phyloP scores from a whole-genome alignment of 2,329 filamentous ascomycete species.

The Didymella exigua region DNA sequence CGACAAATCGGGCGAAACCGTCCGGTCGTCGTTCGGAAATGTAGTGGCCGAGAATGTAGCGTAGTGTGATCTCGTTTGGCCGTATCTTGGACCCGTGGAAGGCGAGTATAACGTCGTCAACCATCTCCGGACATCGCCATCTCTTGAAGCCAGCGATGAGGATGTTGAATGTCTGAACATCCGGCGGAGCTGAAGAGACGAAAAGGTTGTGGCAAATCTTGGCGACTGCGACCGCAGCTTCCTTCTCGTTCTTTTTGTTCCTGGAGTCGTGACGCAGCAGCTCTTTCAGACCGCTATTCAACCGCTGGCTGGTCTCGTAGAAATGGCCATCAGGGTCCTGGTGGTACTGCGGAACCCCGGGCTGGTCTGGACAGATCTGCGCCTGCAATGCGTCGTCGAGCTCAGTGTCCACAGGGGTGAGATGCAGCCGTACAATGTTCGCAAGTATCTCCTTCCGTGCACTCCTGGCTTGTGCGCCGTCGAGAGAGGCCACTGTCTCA shows the following conservation, averaged over 20 bases:
- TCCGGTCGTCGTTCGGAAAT: conserved; percentile 35
- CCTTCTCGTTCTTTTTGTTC: conserved; percentile 15
- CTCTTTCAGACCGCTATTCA: conserved; percentile 41
- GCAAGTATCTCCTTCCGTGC: conserved; percentile 25
- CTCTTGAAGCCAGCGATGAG: conserved; percentile 67
- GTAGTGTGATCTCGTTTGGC: conserved; percentile 54
- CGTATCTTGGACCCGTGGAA: conserved; percentile 49
- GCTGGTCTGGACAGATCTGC: conserved; percentile 14
- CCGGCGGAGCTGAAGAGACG: conserved; percentile 64
- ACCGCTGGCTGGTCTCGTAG: conserved; percentile 31
- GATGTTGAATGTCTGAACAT: conserved; percentile 72
- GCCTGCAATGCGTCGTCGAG: conserved; percentile 19
- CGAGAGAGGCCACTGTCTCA: conserved; percentile 17
- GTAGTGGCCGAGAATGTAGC: conserved; percentile 50
- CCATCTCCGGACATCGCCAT: conserved; percentile 32
- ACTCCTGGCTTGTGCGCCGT: background rate
- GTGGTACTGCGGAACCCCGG: conserved; percentile 39
- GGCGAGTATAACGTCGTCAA: conserved; percentile 38
- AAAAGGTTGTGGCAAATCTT: conserved; percentile 68
- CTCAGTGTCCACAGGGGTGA: conserved; percentile 12
- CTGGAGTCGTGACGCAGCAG: conserved; percentile 23
- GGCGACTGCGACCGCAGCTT: conserved; percentile 27
- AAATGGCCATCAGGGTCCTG: conserved; percentile 49
- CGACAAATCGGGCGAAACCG: conserved; percentile 49
- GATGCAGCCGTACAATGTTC: conserved; percentile 23